Percentiles rank a stretch among this genome's conserved stretches.
Conservation (phyloP, 2,329 filamentous ascomycete species). For the Arthrobotrys pseudoclavata region DNA sequence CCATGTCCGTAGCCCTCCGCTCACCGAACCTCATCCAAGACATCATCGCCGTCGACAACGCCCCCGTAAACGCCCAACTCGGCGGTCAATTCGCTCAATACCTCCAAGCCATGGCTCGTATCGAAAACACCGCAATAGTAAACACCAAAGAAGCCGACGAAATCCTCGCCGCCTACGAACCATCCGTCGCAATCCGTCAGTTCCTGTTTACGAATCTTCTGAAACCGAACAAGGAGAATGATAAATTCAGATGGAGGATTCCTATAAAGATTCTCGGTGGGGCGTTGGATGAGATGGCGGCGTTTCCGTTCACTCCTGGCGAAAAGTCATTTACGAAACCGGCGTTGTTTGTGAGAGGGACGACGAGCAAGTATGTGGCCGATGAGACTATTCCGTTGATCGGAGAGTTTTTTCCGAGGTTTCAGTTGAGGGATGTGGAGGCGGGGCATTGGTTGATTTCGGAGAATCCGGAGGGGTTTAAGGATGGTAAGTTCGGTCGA, state of each 20-base stretch:
- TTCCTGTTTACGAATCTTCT: slow-evolving; percentile 91
- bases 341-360: slow-evolving; percentile 84
- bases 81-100: slow-evolving; percentile 82
- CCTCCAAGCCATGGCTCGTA: slow-evolving; percentile 83
- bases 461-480: slow-evolving; percentile 85
- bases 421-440: slow-evolving; percentile 79
- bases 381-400: slow-evolving; percentile 85
- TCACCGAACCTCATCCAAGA: slow-evolving; percentile 77
- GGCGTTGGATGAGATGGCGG: slow-evolving; percentile 80
- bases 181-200: slow-evolving; percentile 82
- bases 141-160: slow-evolving; percentile 83
- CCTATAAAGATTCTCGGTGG: slow-evolving; percentile 79
- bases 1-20: slow-evolving; percentile 85
- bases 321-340: slow-evolving; percentile 78
- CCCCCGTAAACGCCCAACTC: slow-evolving; percentile 83
- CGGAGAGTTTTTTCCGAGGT: slow-evolving; percentile 84
- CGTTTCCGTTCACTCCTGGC: slow-evolving; percentile 88
- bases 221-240: slow-evolving; percentile 69
- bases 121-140: slow-evolving; percentile 77
- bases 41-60: slow-evolving; percentile 90
- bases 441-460: slow-evolving; percentile 90
- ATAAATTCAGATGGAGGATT: slow-evolving; percentile 77
- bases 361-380: slow-evolving; percentile 81
- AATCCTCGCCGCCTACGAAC: slow-evolving; percentile 81
- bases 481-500: slow-evolving; percentile 72